These are phyloP conservation scores for Pythium myriotylum DNA, from an alignment of 352 stramenopile genomes.

Conservation along the genomic window DNA sequence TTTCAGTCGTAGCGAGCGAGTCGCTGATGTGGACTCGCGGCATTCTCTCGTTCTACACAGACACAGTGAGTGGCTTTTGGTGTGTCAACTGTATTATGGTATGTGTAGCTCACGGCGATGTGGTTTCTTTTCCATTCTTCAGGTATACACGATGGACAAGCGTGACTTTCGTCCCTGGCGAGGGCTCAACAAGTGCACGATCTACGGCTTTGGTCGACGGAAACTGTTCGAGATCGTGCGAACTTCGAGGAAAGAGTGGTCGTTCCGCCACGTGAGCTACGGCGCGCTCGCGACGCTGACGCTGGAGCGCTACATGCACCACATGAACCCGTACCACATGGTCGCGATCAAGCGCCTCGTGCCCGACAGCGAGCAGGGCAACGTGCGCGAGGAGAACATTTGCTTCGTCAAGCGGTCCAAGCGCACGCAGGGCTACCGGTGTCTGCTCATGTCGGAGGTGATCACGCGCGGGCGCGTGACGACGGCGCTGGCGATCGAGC, in stretches of 20 bases:
- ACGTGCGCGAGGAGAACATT: constrained; percentile 69
- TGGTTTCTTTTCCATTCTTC: not conserved
- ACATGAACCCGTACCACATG: constrained; percentile 77
- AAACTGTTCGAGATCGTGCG: constrained; percentile 82
- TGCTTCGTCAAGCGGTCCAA: constrained; percentile 85
- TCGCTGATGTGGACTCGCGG: constrained; percentile 72
- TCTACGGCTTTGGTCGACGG: constrained; percentile 76
- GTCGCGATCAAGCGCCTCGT: constrained; percentile 71
- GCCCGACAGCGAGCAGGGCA: constrained; percentile 50
- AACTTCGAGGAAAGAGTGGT: constrained; percentile 74
- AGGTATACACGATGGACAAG: constrained; percentile 83
- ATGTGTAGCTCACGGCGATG: too few relatives aligned
- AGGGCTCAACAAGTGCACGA: constrained; percentile 67
- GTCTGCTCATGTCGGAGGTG: constrained; percentile 79
- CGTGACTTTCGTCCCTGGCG: constrained; percentile 65
- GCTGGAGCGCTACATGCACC: constrained; percentile 66
- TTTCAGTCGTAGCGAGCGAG: constrained; percentile 75
- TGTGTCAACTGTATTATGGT: too few relatives aligned
- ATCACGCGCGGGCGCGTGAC: constrained; percentile 81
- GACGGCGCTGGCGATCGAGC: constrained; percentile 71
- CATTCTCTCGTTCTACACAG: constrained; percentile 81
- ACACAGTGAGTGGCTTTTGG: constrained; percentile 68
- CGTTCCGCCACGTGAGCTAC: constrained; percentile 57
- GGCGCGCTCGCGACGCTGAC: constrained; percentile 66
- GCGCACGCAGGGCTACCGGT: constrained; percentile 60